phyloP scores from a whole-genome alignment of 2,329 filamentous ascomycete genomes.

The Lasiodiplodia hormozganensis region DNA sequence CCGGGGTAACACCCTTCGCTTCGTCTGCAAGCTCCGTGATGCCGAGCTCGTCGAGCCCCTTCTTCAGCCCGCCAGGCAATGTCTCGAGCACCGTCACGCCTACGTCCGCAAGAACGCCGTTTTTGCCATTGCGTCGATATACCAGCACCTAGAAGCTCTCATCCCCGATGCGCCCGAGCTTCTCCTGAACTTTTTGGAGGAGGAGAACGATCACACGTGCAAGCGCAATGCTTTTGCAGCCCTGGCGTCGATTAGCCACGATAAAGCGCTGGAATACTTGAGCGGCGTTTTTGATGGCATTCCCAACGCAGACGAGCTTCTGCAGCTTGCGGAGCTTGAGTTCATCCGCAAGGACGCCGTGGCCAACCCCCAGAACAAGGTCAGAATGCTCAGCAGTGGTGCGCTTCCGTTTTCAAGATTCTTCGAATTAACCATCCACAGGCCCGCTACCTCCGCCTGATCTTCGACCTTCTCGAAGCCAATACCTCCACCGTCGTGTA shows the following conservation, averaged over 20 bases:
- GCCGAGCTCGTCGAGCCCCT: conserved; percentile 95
- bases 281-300: conserved; percentile 91
- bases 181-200: conserved; percentile 85
- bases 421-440: conserved; percentile 43
- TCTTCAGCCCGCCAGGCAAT: conserved; percentile 87
- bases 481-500: conserved; percentile 94
- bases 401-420: neutral
- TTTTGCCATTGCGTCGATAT: conserved; percentile 92
- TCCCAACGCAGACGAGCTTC: conserved; percentile 89
- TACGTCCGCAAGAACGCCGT: conserved; percentile 99
- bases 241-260: conserved; percentile 87
- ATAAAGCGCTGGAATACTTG: conserved; percentile 87
- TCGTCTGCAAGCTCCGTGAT: conserved; percentile 95
- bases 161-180: conserved; percentile 97
- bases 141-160: conserved; percentile 84
- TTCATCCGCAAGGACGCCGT: conserved; percentile 98
- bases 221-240: conserved; percentile 98
- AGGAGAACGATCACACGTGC: conserved; percentile 92
- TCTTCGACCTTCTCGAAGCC: conserved; percentile 95
- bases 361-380: conserved; percentile 93
- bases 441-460: conserved; percentile 90
- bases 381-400: conserved; percentile 45
- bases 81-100: conserved; percentile 93
- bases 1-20: conserved; percentile 95
- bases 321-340: conserved; percentile 92